A percentile compares a stretch with the other conserved stretches of the same genome.
Conservation (phyloP, 805 yeast species). For the Lipomyces orientalis region DNA sequence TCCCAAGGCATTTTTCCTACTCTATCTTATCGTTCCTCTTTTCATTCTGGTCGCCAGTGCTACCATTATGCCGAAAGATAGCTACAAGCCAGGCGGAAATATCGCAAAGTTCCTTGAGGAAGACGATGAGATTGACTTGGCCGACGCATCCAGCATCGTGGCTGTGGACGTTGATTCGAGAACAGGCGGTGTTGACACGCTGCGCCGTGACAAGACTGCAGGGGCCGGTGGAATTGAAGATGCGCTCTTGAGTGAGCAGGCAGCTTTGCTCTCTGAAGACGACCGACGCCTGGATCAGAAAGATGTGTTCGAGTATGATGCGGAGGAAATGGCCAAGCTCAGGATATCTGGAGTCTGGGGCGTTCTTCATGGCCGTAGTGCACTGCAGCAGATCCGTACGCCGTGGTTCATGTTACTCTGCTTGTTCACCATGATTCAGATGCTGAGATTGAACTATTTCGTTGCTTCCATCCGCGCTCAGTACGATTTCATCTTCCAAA, state of each 20-base stretch:
- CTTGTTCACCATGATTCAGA: conserved; percentile 79
- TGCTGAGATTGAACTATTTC: conserved; percentile 90
- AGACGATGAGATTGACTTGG: conserved; percentile 61
- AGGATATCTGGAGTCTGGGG: conserved; percentile 67
- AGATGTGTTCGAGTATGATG: conserved; percentile 28
- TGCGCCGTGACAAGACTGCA: conserved; percentile 11
- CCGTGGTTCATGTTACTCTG: conserved; percentile 84
- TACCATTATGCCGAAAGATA: conserved; percentile 76
- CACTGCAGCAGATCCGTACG: conserved; percentile 53
- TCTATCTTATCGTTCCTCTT: conserved; percentile 74
- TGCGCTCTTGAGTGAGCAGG: conserved; percentile 4
- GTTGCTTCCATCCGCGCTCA: conserved; percentile 89
- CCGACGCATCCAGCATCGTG: conserved; percentile 52
- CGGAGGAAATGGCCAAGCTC: conserved; percentile 37
- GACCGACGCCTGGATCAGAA: conserved; percentile 11
- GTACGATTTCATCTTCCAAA: conserved; percentile 71
- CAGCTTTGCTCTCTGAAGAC: conserved; percentile 10
- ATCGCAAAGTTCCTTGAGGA: conserved; percentile 69
- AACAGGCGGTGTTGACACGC: conserved; percentile 22
- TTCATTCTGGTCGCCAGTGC: conserved; percentile 78
- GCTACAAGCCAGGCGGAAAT: conserved; percentile 68
- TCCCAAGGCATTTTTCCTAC: conserved; percentile 64
- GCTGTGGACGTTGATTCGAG: conserved; percentile 44
- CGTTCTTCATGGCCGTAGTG: conserved; percentile 68
- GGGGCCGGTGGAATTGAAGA: not conserved